phyloP scores from a whole-genome alignment of 169 alveolate species.

The Plasmodium gonderi region DNA sequence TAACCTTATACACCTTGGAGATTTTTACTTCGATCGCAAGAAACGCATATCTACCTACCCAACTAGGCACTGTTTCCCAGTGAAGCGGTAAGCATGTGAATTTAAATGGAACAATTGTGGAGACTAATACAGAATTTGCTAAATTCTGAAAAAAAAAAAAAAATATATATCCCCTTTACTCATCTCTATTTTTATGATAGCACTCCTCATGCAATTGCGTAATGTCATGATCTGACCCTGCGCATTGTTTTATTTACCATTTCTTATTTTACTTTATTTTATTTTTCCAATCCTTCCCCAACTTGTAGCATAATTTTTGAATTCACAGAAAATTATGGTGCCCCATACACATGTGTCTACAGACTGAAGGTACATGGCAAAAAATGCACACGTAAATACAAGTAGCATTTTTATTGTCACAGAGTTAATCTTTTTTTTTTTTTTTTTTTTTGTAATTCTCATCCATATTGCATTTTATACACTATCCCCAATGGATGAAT shows the following conservation, averaged over 20 bases:
- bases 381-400: constrained; percentile 43
- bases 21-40: constrained; percentile 69
- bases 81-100: constrained; percentile 28
- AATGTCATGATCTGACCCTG: not conserved
- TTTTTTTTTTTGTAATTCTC: constrained; percentile 1
- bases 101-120: not conserved
- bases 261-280: not conserved
- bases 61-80: constrained; percentile 58
- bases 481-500: not conserved
- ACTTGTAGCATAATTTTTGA: constrained; percentile 41
- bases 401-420: no score
- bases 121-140: not conserved
- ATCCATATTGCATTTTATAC: not conserved
- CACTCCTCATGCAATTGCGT: not conserved
- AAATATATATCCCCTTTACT: not conserved
- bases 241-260: not conserved
- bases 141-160: not conserved
- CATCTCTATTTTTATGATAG: not conserved
- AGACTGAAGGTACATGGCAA: constrained; percentile 66
- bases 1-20: constrained; percentile 50
- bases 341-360: constrained; percentile 64
- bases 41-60: constrained; percentile 57
- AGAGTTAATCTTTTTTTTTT: not conserved
- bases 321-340: constrained; percentile 70
- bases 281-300: not conserved